A percentile compares a stretch with the other conserved stretches of the same genome.
phyloP scores from a whole-genome alignment of 129 eudicot species.

The Solidago caesia region DNA sequence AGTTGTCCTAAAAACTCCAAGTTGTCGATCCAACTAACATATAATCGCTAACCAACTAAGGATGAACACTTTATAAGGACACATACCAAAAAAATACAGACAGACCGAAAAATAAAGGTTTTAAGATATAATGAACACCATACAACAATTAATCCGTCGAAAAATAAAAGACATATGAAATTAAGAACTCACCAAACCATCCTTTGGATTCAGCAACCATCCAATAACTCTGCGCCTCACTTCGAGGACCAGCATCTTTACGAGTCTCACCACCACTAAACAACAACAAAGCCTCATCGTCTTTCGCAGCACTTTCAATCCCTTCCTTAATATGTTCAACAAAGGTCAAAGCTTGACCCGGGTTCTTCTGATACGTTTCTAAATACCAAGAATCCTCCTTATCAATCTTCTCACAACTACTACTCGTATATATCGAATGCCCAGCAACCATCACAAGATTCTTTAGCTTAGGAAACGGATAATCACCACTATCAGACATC shows the following conservation, averaged over 20 bases:
- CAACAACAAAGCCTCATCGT: slow-evolving; percentile 72
- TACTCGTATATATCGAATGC: slow-evolving; percentile 93
- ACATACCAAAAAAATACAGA: neutral
- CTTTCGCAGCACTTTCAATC: slow-evolving; percentile 69
- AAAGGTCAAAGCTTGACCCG: slow-evolving; percentile 95
- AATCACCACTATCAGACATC: slow-evolving; percentile 9
- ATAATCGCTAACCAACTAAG: neutral
- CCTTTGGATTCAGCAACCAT: slow-evolving; percentile 90
- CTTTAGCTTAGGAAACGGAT: slow-evolving; percentile 66
- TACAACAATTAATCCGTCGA: no score
- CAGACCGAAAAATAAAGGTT: no score
- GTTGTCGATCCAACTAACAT: neutral
- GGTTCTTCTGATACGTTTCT: slow-evolving; percentile 92
- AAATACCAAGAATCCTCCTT: slow-evolving; percentile 92
- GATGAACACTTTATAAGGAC: neutral
- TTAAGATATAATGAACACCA: no score
- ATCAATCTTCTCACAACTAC: slow-evolving; percentile 83
- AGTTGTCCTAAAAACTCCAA: neutral
- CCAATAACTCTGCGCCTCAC: slow-evolving; percentile 99
- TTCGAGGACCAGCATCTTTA: slow-evolving; percentile 94
- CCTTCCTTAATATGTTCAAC: slow-evolving; percentile 80
- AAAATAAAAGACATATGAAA: neutral
- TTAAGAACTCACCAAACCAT: slow-evolving; percentile 85
- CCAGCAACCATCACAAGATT: slow-evolving; percentile 99
- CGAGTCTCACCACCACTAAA: slow-evolving; percentile 99